Evolutionary conservation across 345 rosid genomes (phyloP), one percentile per base, ranked within the genome.

Genomic region (Orychophragmus violaceus): DNA sequence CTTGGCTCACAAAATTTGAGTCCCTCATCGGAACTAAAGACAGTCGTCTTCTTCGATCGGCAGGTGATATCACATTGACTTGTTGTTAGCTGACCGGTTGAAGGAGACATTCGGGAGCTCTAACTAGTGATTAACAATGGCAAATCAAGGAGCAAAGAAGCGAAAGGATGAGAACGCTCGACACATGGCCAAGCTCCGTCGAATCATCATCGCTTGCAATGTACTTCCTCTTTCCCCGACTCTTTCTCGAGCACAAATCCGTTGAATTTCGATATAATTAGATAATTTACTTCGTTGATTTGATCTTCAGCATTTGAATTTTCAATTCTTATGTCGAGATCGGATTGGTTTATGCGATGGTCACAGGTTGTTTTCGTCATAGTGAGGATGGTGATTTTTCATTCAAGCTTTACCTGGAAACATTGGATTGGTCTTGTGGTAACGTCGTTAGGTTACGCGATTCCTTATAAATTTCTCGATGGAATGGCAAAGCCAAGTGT

Each of bases 141-240:
- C 93, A 63, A 92, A 92, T 83, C 91, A 93, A 76, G 94, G 97
- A 52, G 96, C 96, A 59, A 90, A 93, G 85, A 87, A 90, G 82
- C 90, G 91, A 0, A 90, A 79, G 81, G 97, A 90, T 48, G 96
- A 85, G 82, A 87, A 89, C 70, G 45, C 84, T 25, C 88, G 91
- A 65, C 98, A 83, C 78, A 92, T 89, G 86, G 60, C 84, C 27
- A 84, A 71, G 42, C 83, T 89, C 44, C 86, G 80, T 48, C 79
- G 72, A 48, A 66, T 87, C 74, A 83, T 92, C 70, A 78, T 92
- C 72, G 87, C 83, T 55, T 86, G 81, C 84, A 89, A 89, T 62
- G 93, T 87, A 80, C 4, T 41, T 66, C 54, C 7, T 39, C 18
- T 13, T 35, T 13, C n/a, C 13, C 12, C 13, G 10, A 13, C 39